phyloP scores from a whole-genome alignment of 202 grass and related monocot species.

The Carex sylvatica region DNA sequence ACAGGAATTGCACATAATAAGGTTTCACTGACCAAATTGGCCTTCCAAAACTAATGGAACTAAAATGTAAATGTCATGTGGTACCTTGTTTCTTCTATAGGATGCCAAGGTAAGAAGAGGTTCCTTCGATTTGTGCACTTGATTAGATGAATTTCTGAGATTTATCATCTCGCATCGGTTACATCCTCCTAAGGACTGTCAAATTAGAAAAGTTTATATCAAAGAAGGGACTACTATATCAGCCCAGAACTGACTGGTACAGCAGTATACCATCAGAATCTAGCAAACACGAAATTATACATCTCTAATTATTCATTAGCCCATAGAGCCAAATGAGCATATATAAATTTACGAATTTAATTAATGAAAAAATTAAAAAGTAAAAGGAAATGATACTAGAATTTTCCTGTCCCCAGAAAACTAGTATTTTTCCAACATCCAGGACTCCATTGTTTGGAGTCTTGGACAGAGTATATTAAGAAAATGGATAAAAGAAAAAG shows the following conservation, averaged over 20 bases:
- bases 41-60: background rate
- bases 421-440: background rate
- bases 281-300: background rate
- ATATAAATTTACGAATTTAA: background rate
- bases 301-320: background rate
- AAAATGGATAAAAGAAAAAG: background rate
- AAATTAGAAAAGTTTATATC: constrained; percentile 13
- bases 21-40: background rate
- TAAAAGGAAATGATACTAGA: background rate
- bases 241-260: background rate
- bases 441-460: background rate
- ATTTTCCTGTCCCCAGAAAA: background rate
- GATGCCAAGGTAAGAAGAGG: constrained; percentile 87
- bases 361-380: background rate
- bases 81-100: constrained; percentile 71
- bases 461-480: background rate
- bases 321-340: background rate
- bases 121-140: constrained; percentile 68
- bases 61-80: background rate
- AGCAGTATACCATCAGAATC: background rate
- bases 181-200: constrained; percentile 89
- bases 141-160: constrained; percentile 49
- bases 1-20: background rate
- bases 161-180: constrained; percentile 98
- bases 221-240: background rate